Conservation (phyloP, 2,329 filamentous ascomycete species). For the Penicillium griseofulvum region DNA sequence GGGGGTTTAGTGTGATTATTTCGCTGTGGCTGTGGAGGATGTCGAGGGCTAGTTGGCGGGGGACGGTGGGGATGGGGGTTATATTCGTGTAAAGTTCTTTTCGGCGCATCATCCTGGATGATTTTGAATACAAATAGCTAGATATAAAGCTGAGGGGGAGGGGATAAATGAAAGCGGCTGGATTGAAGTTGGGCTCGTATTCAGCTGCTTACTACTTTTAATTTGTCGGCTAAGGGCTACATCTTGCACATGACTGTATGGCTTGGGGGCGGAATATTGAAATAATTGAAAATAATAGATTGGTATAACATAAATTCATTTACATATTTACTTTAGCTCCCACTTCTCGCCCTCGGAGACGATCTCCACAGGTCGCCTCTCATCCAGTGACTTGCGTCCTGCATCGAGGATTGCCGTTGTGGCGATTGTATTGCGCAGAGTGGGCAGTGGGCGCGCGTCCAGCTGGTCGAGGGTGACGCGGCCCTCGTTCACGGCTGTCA, state of each 20-base stretch:
- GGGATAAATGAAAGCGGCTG: background rate
- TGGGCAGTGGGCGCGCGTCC: constrained; percentile 77
- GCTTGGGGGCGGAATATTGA: too few species aligned
- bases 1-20: constrained; percentile 86
- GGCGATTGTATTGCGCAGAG: constrained; percentile 81
- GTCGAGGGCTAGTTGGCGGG: constrained; percentile 67
- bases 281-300: background rate
- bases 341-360: constrained; percentile 50
- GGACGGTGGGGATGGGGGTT: constrained; percentile 71
- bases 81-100: constrained; percentile 58
- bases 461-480: constrained; percentile 69
- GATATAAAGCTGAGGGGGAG: too few species aligned
- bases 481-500: constrained; percentile 73
- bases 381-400: constrained; percentile 78
- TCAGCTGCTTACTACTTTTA: constrained; percentile 1
- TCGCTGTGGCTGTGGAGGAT: constrained; percentile 74
- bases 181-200: background rate
- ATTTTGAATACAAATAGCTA: background rate
- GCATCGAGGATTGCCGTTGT: constrained; percentile 91
- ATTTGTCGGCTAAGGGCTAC: background rate
- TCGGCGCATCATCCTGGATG: constrained; percentile 16
- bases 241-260: background rate
- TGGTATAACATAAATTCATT: background rate
- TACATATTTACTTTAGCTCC: constrained; percentile 56
- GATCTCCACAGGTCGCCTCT: constrained; percentile 75